A percentile compares a stretch with the other conserved stretches of the same genome.
phyloP scores from a whole-genome alignment of 805 yeast genomes.

The Saccharomycopsis babjevae region DNA sequence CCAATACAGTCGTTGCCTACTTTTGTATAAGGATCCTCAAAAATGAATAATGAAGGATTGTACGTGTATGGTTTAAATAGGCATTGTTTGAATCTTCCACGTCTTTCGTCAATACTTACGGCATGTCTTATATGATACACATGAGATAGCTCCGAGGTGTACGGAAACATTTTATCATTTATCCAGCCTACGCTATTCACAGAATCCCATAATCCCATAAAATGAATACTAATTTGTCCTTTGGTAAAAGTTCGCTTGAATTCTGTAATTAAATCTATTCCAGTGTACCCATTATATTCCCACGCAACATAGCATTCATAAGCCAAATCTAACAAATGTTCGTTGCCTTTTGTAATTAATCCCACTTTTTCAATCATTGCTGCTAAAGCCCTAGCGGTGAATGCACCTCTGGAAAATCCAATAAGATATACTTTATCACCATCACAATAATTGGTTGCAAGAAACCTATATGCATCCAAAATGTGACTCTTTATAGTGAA shows the following conservation, averaged over 20 bases:
- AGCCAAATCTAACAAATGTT: constrained; percentile 46
- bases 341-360: constrained; percentile 42
- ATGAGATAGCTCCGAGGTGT: constrained; percentile 37
- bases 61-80: constrained; percentile 37
- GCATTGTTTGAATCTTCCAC: constrained; percentile 53
- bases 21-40: constrained; percentile 12
- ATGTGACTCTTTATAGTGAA: constrained; percentile 47
- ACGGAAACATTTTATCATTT: constrained; percentile 50
- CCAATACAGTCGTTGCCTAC: constrained; percentile 7
- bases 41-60: constrained; percentile 23
- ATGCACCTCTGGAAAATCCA: constrained; percentile 60
- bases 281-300: constrained; percentile 26
- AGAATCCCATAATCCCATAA: constrained; percentile 63
- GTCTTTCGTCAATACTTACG: constrained; percentile 54
- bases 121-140: constrained; percentile 60
- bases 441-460: constrained; percentile 36
- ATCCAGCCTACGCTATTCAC: constrained; percentile 57
- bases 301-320: constrained; percentile 54
- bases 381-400: constrained; percentile 51
- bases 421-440: constrained; percentile 47
- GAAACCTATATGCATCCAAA: constrained; percentile 43
- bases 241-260: constrained; percentile 47
- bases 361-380: constrained; percentile 64
- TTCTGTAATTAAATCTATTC: constrained; percentile 32
- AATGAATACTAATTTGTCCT: constrained; percentile 34